Evolutionary conservation across 805 yeast genomes (phyloP).

Genomic region (Monosporozyma unispora): DNA sequence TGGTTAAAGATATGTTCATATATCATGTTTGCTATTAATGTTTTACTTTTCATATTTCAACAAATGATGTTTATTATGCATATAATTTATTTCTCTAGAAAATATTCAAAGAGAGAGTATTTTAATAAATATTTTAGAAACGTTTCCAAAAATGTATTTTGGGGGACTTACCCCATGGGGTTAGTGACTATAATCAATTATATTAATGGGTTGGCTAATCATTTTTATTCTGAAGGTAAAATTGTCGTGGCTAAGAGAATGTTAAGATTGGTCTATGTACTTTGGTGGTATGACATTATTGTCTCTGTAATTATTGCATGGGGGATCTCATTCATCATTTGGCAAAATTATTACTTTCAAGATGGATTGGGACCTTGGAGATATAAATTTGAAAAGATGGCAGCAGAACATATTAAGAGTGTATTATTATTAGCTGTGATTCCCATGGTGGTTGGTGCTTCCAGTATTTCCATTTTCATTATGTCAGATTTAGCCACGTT

Average conservation of each 20-base stretch:
- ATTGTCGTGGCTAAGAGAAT: constrained; percentile 26
- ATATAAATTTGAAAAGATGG: constrained; percentile 12
- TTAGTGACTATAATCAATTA: constrained; percentile 54
- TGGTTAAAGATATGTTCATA: constrained; percentile 54
- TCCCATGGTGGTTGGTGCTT: constrained; percentile 67
- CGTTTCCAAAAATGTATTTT: constrained; percentile 46
- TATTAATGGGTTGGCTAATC: constrained; percentile 37
- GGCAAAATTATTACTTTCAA: constrained; percentile 28
- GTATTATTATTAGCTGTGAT: constrained; percentile 65
- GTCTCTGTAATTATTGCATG: constrained; percentile 52
- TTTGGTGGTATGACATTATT: constrained; percentile 67
- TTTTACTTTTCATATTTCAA: constrained; percentile 38
- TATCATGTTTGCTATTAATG: constrained; percentile 53
- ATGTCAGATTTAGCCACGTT: constrained; percentile 35
- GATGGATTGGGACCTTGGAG: constrained; percentile 11
- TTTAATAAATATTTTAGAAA: constrained; percentile 29
- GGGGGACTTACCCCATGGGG: constrained; percentile 86
- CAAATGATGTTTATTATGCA: constrained; percentile 37
- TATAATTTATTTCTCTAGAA: constrained; percentile 26
- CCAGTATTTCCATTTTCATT: constrained; percentile 51
- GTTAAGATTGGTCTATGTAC: constrained; percentile 44
- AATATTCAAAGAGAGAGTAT: constrained; percentile 16
- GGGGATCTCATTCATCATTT: constrained; percentile 47
- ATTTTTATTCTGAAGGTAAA: constrained; percentile 9
- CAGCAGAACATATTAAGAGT: constrained; percentile 41